Evolutionary conservation across 176 grass and related monocot genomes (phyloP).

Genomic region (Miscanthus lutarioriparius): DNA sequence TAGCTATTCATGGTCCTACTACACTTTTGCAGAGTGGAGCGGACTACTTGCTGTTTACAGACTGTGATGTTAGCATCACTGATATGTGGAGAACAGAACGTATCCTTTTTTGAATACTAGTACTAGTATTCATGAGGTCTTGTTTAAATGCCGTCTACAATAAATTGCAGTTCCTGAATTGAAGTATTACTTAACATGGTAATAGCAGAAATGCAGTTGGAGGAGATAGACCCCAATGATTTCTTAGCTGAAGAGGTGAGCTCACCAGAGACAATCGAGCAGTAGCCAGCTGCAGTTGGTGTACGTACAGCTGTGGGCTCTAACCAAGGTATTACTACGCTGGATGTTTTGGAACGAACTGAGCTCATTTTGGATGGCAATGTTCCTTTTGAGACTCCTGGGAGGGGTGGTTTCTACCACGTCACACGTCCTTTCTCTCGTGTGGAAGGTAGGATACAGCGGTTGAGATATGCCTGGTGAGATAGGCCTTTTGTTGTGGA

Average conservation of each 20-base stretch:
- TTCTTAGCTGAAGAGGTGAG: constrained; percentile 60
- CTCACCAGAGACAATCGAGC: constrained; percentile 37
- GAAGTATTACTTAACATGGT: constrained; percentile 54
- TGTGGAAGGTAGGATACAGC: background rate
- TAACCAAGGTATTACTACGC: constrained; percentile 1
- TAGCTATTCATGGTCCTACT: constrained; percentile 7
- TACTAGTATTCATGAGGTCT: constrained; percentile 20
- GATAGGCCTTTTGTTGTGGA: constrained; percentile 14
- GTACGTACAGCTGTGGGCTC: constrained; percentile 35
- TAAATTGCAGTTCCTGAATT: constrained; percentile 24
- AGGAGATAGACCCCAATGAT: constrained; percentile 52
- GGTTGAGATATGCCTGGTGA: background rate
- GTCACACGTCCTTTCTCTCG: background rate
- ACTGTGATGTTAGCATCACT: constrained; percentile 62
- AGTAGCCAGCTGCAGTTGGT: constrained; percentile 19
- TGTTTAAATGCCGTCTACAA: constrained; percentile 33
- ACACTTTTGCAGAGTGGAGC: constrained; percentile 60
- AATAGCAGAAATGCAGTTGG: constrained; percentile 66
- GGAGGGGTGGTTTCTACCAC: background rate
- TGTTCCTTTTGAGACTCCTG: constrained; percentile 11
- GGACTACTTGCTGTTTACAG: constrained; percentile 91
- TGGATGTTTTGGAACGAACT: background rate
- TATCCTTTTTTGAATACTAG: constrained; percentile 60
- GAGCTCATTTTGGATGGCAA: background rate
- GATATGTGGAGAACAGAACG: constrained; percentile 76